Evolutionary conservation across 345 rosid genomes (phyloP).

Genomic region (Gossypium anomalum): DNA sequence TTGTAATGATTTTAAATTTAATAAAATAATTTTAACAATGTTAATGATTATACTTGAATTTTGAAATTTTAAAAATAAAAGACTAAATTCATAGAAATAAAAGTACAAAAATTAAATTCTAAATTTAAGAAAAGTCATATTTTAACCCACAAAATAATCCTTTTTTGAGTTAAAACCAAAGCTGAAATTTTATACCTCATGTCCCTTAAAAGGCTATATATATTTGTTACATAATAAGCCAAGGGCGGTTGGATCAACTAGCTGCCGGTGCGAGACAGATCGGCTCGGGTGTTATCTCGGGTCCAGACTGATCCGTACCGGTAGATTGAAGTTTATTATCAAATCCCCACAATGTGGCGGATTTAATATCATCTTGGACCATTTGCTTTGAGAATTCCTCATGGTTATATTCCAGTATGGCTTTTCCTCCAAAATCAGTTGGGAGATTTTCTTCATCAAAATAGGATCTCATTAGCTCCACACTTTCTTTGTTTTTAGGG

Average conservation of each 20-base stretch:
- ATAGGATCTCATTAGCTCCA: slow-evolving; percentile 66
- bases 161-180: too few relatives aligned
- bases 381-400: slow-evolving; percentile 79
- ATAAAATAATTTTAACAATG: too few relatives aligned
- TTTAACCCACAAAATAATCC: too few relatives aligned
- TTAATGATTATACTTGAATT: fast-evolving
- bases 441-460: slow-evolving; percentile 87
- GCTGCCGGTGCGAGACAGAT: slow-evolving; percentile 26
- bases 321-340: slow-evolving; percentile 33
- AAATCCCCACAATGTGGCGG: slow-evolving; percentile 61
- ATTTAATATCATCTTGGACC: slow-evolving; percentile 68
- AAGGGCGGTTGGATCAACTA: slow-evolving; percentile 21
- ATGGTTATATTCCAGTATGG: slow-evolving; percentile 62
- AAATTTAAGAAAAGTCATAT: too few relatives aligned
- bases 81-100: too few relatives aligned
- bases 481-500: slow-evolving; percentile 75
- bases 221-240: neutral
- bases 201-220: neutral
- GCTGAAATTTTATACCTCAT: neutral
- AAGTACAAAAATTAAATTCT: too few relatives aligned
- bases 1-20: too few relatives aligned
- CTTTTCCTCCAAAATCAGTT: slow-evolving; percentile 72
- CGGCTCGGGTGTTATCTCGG: slow-evolving; percentile 61
- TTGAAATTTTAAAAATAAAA: too few relatives aligned
- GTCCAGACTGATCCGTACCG: slow-evolving; percentile 38